A percentile compares a stretch with the other conserved stretches of the same genome.
Evolutionary conservation across 164 flowering plant species (phyloP).

Genomic region (Cinnamomum chago): DNA sequence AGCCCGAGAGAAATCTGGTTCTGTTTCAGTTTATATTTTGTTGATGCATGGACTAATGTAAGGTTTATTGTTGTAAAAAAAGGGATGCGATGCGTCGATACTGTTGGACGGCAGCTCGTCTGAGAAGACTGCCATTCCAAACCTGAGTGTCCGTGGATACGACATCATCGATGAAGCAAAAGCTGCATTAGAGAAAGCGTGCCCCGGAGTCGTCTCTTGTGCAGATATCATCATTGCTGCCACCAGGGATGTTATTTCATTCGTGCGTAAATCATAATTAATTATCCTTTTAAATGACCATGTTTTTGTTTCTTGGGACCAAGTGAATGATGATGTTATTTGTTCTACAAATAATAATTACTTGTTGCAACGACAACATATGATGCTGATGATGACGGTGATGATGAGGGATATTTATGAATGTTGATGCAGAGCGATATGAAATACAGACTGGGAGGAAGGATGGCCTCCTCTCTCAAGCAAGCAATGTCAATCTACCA

Average conservation of each 20-base stretch:
- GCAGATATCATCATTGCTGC: conserved; percentile 90
- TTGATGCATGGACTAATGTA: background rate
- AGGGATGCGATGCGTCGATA: conserved; percentile 96
- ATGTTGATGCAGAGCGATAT: conserved; percentile 25
- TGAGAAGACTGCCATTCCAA: conserved; percentile 69
- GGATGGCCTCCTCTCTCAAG: conserved; percentile 33
- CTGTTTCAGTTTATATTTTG: background rate
- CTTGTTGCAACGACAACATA: no score
- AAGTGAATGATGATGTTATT: no score
- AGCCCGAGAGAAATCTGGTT: background rate
- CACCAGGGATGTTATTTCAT: conserved; percentile 75
- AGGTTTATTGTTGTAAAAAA: background rate
- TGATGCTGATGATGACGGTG: no score
- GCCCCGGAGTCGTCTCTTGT: conserved; percentile 82
- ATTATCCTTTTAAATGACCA: no score
- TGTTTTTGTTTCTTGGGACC: no score
- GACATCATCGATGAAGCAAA: conserved; percentile 75
- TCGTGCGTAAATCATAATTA: conserved; percentile 34
- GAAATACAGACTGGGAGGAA: conserved; percentile 38
- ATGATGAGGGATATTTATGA: background rate
- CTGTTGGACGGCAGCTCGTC: conserved; percentile 73
- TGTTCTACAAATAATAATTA: no score
- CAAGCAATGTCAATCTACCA: conserved; percentile 34
- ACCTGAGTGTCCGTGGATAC: conserved; percentile 72
- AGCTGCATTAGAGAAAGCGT: conserved; percentile 53